These are phyloP conservation scores for Scopulariopsis brevicaulis DNA, from an alignment of 2,329 filamentous ascomycete species.

Conservation along the genomic window DNA sequence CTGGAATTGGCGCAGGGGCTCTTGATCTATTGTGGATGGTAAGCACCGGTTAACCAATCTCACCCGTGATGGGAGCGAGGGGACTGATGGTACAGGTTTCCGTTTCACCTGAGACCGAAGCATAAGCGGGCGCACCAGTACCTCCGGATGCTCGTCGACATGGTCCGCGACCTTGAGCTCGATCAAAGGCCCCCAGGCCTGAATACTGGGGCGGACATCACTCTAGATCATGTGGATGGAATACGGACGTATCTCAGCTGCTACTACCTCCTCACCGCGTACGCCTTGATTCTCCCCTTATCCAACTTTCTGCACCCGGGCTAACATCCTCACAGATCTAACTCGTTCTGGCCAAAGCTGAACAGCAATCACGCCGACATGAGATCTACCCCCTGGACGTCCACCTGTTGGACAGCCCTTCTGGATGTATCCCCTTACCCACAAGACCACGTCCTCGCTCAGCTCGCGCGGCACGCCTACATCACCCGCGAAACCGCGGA, in stretches of 20 bases:
- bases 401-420: conserved; percentile 31
- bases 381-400: conserved; percentile 28
- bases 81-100: conserved; percentile 29
- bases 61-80: neutral
- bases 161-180: conserved; percentile 36
- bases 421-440: conserved; percentile 21
- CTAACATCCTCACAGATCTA: conserved; percentile 18
- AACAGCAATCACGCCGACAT: conserved; percentile 15
- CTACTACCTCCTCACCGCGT: conserved; percentile 31
- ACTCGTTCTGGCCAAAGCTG: conserved; percentile 23
- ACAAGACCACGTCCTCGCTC: conserved; percentile 29
- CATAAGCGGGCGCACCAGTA: conserved; percentile 38
- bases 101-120: conserved; percentile 40
- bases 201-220: neutral
- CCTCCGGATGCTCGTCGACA: conserved; percentile 37
- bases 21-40: conserved; percentile 47
- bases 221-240: conserved; percentile 17
- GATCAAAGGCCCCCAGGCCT: conserved; percentile 22
- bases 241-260: conserved; percentile 34
- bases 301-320: conserved; percentile 7
- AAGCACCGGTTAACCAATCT: conserved; percentile 7
- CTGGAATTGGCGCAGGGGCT: conserved; percentile 45
- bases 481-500: conserved; percentile 24
- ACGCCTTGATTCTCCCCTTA: conserved; percentile 9
- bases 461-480: conserved; percentile 29